Conservation (phyloP, 345 rosid genomes). For the Gynandropsis gynandra region DNA sequence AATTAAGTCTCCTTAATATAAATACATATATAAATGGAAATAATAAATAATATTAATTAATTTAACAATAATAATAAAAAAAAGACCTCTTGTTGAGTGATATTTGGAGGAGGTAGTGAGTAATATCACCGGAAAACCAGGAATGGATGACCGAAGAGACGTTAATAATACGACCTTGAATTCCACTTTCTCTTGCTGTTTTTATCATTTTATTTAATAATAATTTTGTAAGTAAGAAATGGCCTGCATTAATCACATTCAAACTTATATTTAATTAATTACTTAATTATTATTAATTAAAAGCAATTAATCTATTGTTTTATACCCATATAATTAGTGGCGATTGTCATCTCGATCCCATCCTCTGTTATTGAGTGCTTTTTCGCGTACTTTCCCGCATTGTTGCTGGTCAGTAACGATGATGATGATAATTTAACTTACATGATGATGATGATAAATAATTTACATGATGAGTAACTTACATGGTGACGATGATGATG, state of each 20-base stretch:
- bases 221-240: constrained; percentile 70
- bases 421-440: not conserved
- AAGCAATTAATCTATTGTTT: not conserved
- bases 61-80: too few relatives aligned
- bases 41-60: not conserved
- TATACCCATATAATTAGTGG: constrained; percentile 82
- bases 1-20: too few relatives aligned
- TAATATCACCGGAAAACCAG: constrained; percentile 78
- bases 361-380: constrained; percentile 77
- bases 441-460: not conserved
- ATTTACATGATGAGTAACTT: constrained; percentile 81
- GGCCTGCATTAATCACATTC: too few relatives aligned
- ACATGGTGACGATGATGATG: not conserved
- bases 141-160: constrained; percentile 71
- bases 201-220: constrained; percentile 56
- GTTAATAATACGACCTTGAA: constrained; percentile 78
- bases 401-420: constrained; percentile 39
- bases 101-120: constrained; percentile 57
- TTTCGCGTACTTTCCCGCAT: constrained; percentile 80
- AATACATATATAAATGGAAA: not conserved
- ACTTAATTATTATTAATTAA: not conserved
- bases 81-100: constrained; percentile 65
- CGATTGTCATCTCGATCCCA: constrained; percentile 96
- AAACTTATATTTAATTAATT: not conserved
- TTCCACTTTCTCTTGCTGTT: constrained; percentile 54